These are phyloP conservation scores for Aureobasidium mangrovei DNA, from an alignment of 2,329 filamentous ascomycete species.

Conservation along the genomic window DNA sequence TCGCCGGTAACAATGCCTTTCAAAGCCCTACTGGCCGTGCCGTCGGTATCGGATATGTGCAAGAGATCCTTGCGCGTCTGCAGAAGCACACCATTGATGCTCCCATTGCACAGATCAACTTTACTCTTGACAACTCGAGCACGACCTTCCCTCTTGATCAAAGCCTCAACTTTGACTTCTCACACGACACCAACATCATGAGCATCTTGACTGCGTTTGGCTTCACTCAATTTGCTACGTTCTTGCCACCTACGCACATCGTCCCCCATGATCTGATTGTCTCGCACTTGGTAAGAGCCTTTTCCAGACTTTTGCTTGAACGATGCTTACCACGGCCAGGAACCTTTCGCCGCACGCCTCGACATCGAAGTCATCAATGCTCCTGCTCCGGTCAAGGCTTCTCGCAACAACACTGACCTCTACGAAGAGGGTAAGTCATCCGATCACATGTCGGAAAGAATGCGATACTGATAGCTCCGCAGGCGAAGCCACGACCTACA, in stretches of 20 bases:
- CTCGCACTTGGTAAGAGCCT: constrained; percentile 41
- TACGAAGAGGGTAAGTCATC: constrained; percentile 40
- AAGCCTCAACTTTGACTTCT: constrained; percentile 67
- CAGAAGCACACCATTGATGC: constrained; percentile 49
- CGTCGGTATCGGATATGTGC: constrained; percentile 64
- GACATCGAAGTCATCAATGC: constrained; percentile 67
- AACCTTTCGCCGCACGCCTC: constrained; percentile 62
- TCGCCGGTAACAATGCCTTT: constrained; percentile 48
- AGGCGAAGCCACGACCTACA: constrained; percentile 18
- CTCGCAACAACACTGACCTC: constrained; percentile 37
- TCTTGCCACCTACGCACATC: constrained; percentile 48
- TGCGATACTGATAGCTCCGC: neutral
- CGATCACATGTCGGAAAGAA: neutral
- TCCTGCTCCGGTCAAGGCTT: constrained; percentile 51
- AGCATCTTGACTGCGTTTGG: constrained; percentile 64
- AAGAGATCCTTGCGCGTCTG: constrained; percentile 63
- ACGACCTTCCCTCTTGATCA: constrained; percentile 67
- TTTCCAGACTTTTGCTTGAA: neutral
- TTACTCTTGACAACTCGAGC: constrained; percentile 59
- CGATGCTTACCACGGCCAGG: constrained; percentile 21
- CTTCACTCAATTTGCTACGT: constrained; percentile 56
- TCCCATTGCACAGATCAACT: constrained; percentile 45
- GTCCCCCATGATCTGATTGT: constrained; percentile 55
- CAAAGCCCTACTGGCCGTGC: constrained; percentile 59
- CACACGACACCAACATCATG: constrained; percentile 64